Conservation (phyloP, 805 yeast species). For the Kodamaea fukazawae region DNA sequence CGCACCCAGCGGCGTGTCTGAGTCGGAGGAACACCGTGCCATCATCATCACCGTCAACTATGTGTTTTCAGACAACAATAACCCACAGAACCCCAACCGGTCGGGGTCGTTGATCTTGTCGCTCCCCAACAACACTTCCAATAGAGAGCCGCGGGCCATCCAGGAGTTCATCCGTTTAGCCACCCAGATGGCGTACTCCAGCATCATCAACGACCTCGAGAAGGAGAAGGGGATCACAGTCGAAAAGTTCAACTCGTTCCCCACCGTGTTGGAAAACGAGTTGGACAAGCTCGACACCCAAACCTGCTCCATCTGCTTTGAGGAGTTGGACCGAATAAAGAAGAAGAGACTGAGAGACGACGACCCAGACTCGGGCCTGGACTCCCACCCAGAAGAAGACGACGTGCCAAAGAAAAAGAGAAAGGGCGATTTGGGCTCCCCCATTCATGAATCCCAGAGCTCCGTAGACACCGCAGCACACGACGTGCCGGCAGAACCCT, state of each 20-base stretch:
- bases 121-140: constrained; percentile 62
- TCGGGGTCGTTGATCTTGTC: constrained; percentile 62
- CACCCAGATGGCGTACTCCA: constrained; percentile 65
- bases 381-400: constrained; percentile 1
- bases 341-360: constrained; percentile 4
- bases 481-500: too few relatives aligned
- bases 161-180: constrained; percentile 64
- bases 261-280: constrained; percentile 30
- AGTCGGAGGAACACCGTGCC: constrained; percentile 25
- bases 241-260: constrained; percentile 51
- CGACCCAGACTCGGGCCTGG: constrained; percentile 1
- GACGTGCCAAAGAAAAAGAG: constrained; percentile 9
- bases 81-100: constrained; percentile 38
- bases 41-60: constrained; percentile 44
- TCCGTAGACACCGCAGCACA: too few relatives aligned
- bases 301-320: constrained; percentile 55
- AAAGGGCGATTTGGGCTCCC: not conserved
- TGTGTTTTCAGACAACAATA: constrained; percentile 39
- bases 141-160: constrained; percentile 57
- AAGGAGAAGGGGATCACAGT: constrained; percentile 52
- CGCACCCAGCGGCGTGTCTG: not conserved
- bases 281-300: constrained; percentile 23
- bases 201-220: constrained; percentile 51
- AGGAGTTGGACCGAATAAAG: constrained; percentile 18
- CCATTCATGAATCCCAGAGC: too few relatives aligned